phyloP scores from a whole-genome alignment of 305 asterid genomes.

The Salvia sclarea region DNA sequence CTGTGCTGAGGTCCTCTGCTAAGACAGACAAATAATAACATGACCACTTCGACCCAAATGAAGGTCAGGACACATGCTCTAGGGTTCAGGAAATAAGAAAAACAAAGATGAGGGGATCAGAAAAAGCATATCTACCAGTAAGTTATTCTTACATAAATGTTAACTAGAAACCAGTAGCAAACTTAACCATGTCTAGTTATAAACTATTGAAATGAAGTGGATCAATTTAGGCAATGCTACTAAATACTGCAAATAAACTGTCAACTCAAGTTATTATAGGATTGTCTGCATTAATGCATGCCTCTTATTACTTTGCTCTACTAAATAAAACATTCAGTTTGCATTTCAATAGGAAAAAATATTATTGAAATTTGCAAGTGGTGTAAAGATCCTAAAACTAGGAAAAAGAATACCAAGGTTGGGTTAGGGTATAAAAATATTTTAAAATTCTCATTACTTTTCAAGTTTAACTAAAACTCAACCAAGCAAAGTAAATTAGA shows the following conservation, averaged over 20 bases:
- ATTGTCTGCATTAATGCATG: neutral
- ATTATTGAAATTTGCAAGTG: too few species aligned
- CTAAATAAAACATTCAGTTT: too few species aligned
- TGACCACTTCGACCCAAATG: neutral
- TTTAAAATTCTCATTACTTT: too few species aligned
- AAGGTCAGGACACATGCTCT: neutral
- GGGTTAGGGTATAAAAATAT: too few species aligned
- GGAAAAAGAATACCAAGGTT: too few species aligned
- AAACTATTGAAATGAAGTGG: conserved; percentile 2
- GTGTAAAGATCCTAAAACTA: too few species aligned
- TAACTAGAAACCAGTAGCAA: neutral
- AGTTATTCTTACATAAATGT: neutral
- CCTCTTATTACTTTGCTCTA: too few species aligned
- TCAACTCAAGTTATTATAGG: neutral
- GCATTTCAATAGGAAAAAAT: too few species aligned
- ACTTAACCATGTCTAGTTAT: neutral
- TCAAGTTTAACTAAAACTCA: too few species aligned
- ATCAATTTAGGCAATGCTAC: neutral
- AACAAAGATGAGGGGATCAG: neutral
- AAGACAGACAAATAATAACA: conserved; percentile 20
- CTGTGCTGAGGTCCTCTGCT: conserved; percentile 73
- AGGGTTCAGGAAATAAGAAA: conserved; percentile 1
- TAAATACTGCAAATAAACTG: neutral
- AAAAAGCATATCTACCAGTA: neutral
- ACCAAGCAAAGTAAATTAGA: too few species aligned